phyloP scores from a whole-genome alignment of 2,329 filamentous ascomycete genomes.

The Colletotrichum viniferum region DNA sequence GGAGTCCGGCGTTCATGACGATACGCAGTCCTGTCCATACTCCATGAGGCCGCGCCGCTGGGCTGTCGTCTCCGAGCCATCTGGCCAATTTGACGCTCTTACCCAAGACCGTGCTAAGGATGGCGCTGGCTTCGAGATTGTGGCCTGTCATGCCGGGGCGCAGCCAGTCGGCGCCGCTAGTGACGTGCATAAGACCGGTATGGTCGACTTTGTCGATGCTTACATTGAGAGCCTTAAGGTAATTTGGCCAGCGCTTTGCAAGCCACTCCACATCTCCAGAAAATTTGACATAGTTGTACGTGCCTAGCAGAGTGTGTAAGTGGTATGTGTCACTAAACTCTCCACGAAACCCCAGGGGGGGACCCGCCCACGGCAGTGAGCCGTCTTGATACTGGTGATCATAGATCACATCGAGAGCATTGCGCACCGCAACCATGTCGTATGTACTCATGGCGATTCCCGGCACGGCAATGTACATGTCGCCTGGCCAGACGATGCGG shows the following conservation, averaged over 20 bases:
- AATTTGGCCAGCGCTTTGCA: slow-evolving; percentile 46
- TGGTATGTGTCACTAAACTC: slow-evolving; percentile 59
- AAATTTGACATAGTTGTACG: slow-evolving; percentile 53
- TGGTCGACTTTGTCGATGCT: slow-evolving; percentile 35
- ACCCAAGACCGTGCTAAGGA: slow-evolving; percentile 55
- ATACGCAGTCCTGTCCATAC: slow-evolving; percentile 21
- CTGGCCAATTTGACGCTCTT: slow-evolving; percentile 50
- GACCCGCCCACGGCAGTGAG: slow-evolving; percentile 52
- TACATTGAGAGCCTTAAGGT: slow-evolving; percentile 39
- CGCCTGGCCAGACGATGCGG: slow-evolving; percentile 61
- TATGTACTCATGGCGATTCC: slow-evolving; percentile 21
- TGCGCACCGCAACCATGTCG: slow-evolving; percentile 43
- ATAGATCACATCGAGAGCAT: slow-evolving; percentile 49
- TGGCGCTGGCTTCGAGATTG: slow-evolving; percentile 56
- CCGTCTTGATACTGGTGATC: slow-evolving; percentile 46
- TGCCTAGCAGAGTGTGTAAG: slow-evolving; percentile 56
- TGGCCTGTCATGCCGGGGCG: slow-evolving; percentile 54
- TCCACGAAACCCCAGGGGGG: slow-evolving; percentile 40
- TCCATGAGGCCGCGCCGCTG: background rate
- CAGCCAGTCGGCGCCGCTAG: slow-evolving; percentile 54
- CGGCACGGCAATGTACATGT: slow-evolving; percentile 51
- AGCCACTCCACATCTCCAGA: slow-evolving; percentile 49
- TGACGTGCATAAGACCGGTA: slow-evolving; percentile 51
- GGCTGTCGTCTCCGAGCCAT: slow-evolving; percentile 41
- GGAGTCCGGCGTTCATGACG: slow-evolving; percentile 25